Conservation (phyloP, 1,284 basidiomycete species). For the Amylostereum areolatum region DNA sequence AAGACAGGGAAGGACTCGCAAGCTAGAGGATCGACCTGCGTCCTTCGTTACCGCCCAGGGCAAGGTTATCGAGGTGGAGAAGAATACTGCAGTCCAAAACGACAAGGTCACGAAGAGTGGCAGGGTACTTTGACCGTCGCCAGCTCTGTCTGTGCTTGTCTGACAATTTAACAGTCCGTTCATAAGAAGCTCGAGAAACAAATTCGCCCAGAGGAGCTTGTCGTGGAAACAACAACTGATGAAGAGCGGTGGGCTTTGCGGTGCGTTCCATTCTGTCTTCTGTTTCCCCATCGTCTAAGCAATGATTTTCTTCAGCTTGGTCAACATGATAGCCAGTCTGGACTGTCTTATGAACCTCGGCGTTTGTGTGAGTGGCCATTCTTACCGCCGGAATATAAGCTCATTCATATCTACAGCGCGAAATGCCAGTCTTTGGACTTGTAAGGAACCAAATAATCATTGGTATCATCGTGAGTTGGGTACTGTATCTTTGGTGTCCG, state of each 20-base stretch:
- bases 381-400: neutral
- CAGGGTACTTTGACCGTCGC: conserved; percentile 35
- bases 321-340: conserved; percentile 59
- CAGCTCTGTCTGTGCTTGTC: neutral
- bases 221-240: conserved; percentile 38
- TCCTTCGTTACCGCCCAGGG: conserved; percentile 59
- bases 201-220: conserved; percentile 54
- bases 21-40: conserved; percentile 48
- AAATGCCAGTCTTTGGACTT: conserved; percentile 70
- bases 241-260: conserved; percentile 75
- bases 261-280: conserved; percentile 26
- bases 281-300: neutral
- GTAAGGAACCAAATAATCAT: conserved; percentile 48
- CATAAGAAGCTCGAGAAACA: conserved; percentile 82
- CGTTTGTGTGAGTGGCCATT: conserved; percentile 32
- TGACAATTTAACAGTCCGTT: conserved; percentile 39
- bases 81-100: conserved; percentile 51
- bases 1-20: conserved; percentile 48
- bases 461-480: conserved; percentile 58
- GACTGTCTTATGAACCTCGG: conserved; percentile 42
- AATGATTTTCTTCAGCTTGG: conserved; percentile 32
- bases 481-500: neutral
- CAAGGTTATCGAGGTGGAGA: conserved; percentile 59
- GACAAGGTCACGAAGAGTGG: conserved; percentile 57
- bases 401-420: conserved; percentile 39